These are phyloP conservation scores for Aspergillus alliaceus DNA, from an alignment of 2,329 filamentous ascomycete genomes.

Conservation along the genomic window DNA sequence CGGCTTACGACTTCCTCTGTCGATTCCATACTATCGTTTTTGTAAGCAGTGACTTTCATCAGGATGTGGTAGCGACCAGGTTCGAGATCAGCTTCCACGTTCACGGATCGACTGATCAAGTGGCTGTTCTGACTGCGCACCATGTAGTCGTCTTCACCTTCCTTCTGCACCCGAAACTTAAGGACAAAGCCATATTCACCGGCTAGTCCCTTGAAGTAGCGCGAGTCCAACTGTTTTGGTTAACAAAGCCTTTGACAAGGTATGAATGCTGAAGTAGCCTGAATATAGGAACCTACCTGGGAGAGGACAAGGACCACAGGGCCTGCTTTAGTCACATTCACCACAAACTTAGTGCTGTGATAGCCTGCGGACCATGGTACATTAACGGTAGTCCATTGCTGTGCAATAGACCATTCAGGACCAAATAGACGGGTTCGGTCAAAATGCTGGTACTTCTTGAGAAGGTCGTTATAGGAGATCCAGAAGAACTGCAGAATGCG, in stretches of 20 bases:
- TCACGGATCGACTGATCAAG: constrained; percentile 71
- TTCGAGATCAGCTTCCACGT: constrained; percentile 72
- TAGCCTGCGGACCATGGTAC: constrained; percentile 64
- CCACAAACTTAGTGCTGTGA: constrained; percentile 59
- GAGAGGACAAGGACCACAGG: constrained; percentile 60
- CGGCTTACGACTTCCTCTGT: constrained; percentile 68
- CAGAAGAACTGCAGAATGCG: constrained; percentile 50
- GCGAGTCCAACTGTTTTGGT: constrained; percentile 50
- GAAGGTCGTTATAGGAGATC: constrained; percentile 60
- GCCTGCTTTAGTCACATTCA: constrained; percentile 53
- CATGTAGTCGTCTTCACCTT: constrained; percentile 61
- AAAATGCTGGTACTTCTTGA: constrained; percentile 60
- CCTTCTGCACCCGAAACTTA: constrained; percentile 60
- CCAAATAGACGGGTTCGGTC: constrained; percentile 63
- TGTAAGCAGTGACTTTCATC: constrained; percentile 70
- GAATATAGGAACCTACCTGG: constrained; percentile 38
- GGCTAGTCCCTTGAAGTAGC: constrained; percentile 59
- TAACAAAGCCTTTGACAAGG: constrained; percentile 4
- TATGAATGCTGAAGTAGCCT: not conserved
- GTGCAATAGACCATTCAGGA: constrained; percentile 59
- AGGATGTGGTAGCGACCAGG: constrained; percentile 74
- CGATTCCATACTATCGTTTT: constrained; percentile 50
- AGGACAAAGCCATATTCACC: constrained; percentile 59
- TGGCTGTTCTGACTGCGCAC: constrained; percentile 57
- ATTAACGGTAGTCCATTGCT: constrained; percentile 61